A percentile compares a stretch with the other conserved stretches of the same genome.
Conservation (phyloP, 2,329 filamentous ascomycete species). For the Colletotrichum spinosum region DNA sequence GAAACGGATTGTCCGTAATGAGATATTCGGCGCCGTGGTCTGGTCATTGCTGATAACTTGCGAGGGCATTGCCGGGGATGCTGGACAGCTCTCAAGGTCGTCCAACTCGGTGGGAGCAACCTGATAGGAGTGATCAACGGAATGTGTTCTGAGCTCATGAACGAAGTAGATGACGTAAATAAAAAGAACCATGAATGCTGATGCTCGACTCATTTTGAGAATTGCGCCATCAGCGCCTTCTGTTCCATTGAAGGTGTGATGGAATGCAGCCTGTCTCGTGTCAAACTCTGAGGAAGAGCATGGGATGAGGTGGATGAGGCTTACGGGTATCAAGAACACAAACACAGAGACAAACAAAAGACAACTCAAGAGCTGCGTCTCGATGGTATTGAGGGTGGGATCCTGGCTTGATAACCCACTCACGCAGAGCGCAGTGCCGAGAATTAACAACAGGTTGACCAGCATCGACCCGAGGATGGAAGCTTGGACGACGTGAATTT, state of each 20-base stretch:
- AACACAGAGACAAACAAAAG: slow-evolving; percentile 53
- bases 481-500: slow-evolving; percentile 81
- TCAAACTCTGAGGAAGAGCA: not conserved
- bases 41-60: not conserved
- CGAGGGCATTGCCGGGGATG: not conserved
- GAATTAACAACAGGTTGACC: slow-evolving; percentile 79
- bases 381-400: slow-evolving; percentile 54
- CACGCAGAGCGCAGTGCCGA: slow-evolving; percentile 80
- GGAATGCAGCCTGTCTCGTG: slow-evolving; percentile 52
- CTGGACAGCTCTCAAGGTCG: slow-evolving; percentile 7
- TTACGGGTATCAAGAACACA: slow-evolving; percentile 51
- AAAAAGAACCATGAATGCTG: slow-evolving; percentile 78
- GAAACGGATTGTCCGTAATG: slow-evolving; percentile 45
- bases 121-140: slow-evolving; percentile 75
- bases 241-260: slow-evolving; percentile 65
- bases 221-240: slow-evolving; percentile 70
- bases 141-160: slow-evolving; percentile 72
- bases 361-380: slow-evolving; percentile 49
- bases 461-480: slow-evolving; percentile 81
- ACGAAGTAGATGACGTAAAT: slow-evolving; percentile 80
- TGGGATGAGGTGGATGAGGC: slow-evolving; percentile 6
- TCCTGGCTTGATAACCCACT: slow-evolving; percentile 77
- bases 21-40: not conserved
- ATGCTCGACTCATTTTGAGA: slow-evolving; percentile 80
- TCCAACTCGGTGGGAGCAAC: not conserved